These are phyloP conservation scores for Hibiscus tridactylites DNA, from an alignment of 345 rosid genomes.

Conservation along the genomic window DNA sequence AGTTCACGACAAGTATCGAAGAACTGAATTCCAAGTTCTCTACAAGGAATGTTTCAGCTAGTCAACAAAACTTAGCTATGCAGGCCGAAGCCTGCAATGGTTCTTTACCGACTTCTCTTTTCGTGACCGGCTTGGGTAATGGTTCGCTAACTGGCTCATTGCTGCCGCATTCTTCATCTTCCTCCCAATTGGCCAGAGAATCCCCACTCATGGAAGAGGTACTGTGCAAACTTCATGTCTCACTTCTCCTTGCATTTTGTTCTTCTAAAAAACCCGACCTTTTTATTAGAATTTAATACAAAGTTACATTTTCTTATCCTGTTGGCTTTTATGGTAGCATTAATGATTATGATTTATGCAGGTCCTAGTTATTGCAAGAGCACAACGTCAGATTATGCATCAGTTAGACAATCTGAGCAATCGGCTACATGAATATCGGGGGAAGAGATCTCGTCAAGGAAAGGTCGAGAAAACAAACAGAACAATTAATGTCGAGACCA, in stretches of 20 bases:
- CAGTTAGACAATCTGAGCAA: slow-evolving; percentile 76
- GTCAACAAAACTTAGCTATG: slow-evolving; percentile 69
- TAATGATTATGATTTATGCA: slow-evolving; percentile 14
- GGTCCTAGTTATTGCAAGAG: slow-evolving; percentile 55
- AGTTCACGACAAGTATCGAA: slow-evolving; percentile 73
- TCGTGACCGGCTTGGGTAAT: slow-evolving; percentile 45
- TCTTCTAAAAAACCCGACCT: neutral
- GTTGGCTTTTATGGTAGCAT: neutral
- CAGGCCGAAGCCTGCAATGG: slow-evolving; percentile 80
- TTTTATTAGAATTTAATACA: neutral
- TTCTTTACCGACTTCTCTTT: slow-evolving; percentile 52
- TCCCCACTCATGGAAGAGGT: slow-evolving; percentile 92
- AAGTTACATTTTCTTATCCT: neutral
- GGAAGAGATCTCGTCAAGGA: slow-evolving; percentile 55
- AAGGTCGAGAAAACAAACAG: slow-evolving; percentile 28
- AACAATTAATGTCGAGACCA: slow-evolving; percentile 24
- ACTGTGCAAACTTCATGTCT: slow-evolving; percentile 5
- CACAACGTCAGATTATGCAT: slow-evolving; percentile 85
- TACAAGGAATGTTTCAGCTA: slow-evolving; percentile 43
- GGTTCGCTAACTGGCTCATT: slow-evolving; percentile 39
- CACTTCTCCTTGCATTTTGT: neutral
- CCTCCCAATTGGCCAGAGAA: slow-evolving; percentile 80
- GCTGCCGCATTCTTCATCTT: slow-evolving; percentile 63
- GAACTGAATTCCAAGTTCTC: slow-evolving; percentile 74
- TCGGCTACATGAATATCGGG: slow-evolving; percentile 55